Evolutionary conservation across 208 protist genomes (phyloP).

Genomic region (Acanthamoeba lugdunensis): DNA sequence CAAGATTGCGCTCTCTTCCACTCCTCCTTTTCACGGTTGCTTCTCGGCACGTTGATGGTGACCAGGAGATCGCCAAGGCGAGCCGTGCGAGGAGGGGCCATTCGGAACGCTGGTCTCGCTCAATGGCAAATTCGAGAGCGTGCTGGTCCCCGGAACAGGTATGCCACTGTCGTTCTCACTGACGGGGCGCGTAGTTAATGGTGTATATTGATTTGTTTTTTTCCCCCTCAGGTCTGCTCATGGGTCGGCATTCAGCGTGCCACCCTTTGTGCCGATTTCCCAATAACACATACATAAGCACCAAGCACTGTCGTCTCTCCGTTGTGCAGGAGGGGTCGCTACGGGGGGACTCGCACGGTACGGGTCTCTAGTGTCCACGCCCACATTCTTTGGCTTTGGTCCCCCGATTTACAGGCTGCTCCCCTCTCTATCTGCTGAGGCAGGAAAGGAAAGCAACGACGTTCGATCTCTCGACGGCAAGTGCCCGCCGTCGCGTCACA

Average conservation of each 20-base stretch:
- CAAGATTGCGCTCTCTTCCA: too few relatives aligned
- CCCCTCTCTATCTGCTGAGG: too few relatives aligned
- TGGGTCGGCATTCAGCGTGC: conserved; percentile 1
- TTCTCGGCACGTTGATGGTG: neutral
- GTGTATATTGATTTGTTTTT: too few relatives aligned
- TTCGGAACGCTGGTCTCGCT: neutral
- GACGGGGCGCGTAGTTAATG: too few relatives aligned
- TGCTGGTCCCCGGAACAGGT: neutral
- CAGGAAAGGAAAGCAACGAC: too few relatives aligned
- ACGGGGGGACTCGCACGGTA: neutral
- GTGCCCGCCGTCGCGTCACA: too few relatives aligned
- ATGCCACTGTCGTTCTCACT: neutral
- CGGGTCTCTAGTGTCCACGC: neutral
- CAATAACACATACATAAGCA: neutral
- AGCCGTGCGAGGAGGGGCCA: neutral
- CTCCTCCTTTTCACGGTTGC: too few relatives aligned
- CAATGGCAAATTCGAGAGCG: neutral
- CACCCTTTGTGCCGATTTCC: neutral
- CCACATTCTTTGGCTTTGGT: too few relatives aligned
- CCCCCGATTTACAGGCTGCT: too few relatives aligned
- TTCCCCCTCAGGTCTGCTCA: neutral
- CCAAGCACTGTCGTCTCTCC: neutral
- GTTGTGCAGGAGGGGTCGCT: neutral
- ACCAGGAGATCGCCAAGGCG: neutral
- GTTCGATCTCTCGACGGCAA: too few relatives aligned